Conservation (phyloP, 2,329 filamentous ascomycete genomes). For the Hypoxylon sp. region DNA sequence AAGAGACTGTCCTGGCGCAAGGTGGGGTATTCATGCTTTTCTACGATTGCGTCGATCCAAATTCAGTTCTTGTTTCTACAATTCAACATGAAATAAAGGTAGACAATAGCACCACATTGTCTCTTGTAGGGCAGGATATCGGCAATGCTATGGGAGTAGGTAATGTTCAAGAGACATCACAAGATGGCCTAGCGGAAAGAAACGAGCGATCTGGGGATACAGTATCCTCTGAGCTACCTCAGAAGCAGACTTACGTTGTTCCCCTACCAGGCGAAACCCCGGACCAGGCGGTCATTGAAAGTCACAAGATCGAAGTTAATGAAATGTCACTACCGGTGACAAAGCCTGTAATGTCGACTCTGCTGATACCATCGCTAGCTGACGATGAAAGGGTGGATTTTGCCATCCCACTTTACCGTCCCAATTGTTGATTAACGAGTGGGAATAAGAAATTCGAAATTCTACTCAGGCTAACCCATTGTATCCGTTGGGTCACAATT, state of each 20-base stretch:
- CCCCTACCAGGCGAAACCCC: neutral
- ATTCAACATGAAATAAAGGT: conserved; percentile 22
- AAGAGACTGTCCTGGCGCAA: conserved; percentile 80
- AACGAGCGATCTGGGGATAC: conserved; percentile 6
- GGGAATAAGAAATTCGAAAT: neutral
- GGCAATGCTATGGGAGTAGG: neutral
- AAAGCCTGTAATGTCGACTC: conserved; percentile 57
- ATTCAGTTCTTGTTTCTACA: conserved; percentile 60
- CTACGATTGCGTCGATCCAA: conserved; percentile 81
- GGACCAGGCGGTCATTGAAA: neutral
- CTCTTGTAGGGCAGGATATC: conserved; percentile 6
- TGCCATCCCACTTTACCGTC: conserved; percentile 49
- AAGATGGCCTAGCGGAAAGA: conserved; percentile 3
- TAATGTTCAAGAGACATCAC: neutral
- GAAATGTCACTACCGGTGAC: neutral
- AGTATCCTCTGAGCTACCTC: neutral
- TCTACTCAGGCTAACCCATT: conserved; percentile 2
- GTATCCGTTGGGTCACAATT: conserved; percentile 8
- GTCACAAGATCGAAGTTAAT: neutral
- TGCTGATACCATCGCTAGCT: conserved; percentile 62
- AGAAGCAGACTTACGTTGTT: neutral
- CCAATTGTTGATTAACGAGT: conserved; percentile 41
- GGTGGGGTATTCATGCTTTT: conserved; percentile 97
- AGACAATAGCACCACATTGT: neutral
- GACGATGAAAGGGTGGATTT: conserved; percentile 55